Base-by-base conservation (phyloP, 306 rosid species). In the Arachis hypogaea region DNA sequence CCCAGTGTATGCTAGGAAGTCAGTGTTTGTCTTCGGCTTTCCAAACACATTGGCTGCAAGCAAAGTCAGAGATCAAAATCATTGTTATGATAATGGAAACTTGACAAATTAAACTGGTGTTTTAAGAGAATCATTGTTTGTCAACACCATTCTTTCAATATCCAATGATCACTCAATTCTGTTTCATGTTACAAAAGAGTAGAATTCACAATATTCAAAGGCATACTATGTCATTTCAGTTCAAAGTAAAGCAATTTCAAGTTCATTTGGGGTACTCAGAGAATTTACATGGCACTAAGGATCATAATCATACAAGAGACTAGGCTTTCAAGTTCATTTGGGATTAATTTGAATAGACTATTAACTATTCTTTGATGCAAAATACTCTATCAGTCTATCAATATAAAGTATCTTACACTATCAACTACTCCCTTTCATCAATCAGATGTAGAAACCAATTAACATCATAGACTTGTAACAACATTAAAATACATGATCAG, bases 41-140 rank as follows among this genome's bases (percentile, higher is more conserved):
- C 98, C 98, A 76, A 93, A 91, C 49, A 93, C 88, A 77, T 93
- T 93, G 43, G 98, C 98, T 93, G 86, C 87, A 72, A 59, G 36
- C 72, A 84, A 68, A 67, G 74, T 47, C 28, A 22, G 28, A 22
- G 28, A 22, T 22, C 1, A 1, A 22, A 22, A 1, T 22, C 28
- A 22, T 22, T 22, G 28, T 22, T 22, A 22, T 22, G 28, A 22
- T 22, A 22, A 22, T 22, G 28, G 28, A 22, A 22, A 22, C 28
- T 22, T 22, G 28, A 22, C 28, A 22, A 22, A 22, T 22, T 22
- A 22, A 22, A 22, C 28, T 22, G 28, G 28, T 22, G 28, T 22
- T 22, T 22, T 22, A 22, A 22, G 28, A 22, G 28, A 22, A 22
- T 22, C 38, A 33, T 33, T 33, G 38, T 33, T 33, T 33, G 38